Conservation (phyloP, 2,329 filamentous ascomycete genomes). For the Lojkania enalia region DNA sequence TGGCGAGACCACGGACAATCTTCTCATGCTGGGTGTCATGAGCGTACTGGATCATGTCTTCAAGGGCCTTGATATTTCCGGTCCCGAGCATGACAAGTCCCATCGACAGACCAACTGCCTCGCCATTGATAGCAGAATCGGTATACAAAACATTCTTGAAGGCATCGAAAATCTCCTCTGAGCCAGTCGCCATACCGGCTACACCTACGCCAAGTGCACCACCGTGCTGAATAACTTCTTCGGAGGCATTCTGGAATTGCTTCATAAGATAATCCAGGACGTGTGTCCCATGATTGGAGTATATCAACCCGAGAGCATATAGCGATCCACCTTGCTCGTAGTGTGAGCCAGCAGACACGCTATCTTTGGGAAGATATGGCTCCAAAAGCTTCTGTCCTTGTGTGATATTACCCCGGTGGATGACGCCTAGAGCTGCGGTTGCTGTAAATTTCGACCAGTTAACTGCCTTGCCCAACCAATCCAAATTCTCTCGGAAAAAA, state of each 20-base stretch:
- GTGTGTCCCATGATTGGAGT: constrained; percentile 94
- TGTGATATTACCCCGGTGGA: constrained; percentile 91
- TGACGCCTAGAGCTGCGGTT: constrained; percentile 92
- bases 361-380: constrained; percentile 84
- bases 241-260: constrained; percentile 74
- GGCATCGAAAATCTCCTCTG: constrained; percentile 86
- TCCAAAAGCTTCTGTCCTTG: constrained; percentile 93
- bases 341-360: constrained; percentile 75
- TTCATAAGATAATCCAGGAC: constrained; percentile 78
- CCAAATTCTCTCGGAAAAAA: constrained; percentile 96
- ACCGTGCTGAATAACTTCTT: constrained; percentile 96
- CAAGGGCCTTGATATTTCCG: constrained; percentile 89
- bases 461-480: constrained; percentile 97
- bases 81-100: constrained; percentile 98
- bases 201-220: constrained; percentile 94
- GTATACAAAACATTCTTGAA: constrained; percentile 87
- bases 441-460: constrained; percentile 99
- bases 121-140: constrained; percentile 94
- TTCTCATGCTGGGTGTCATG: constrained; percentile 99
- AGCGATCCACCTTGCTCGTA: constrained; percentile 96
- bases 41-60: constrained; percentile 97
- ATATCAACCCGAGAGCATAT: constrained; percentile 93
- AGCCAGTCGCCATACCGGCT: constrained; percentile 95
- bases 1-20: constrained; percentile 90
- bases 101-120: constrained; percentile 94